Percentiles rank a stretch among this genome's conserved stretches.
Conservation (phyloP, 768 basidiomycete genomes). For the Terana coerulea region DNA sequence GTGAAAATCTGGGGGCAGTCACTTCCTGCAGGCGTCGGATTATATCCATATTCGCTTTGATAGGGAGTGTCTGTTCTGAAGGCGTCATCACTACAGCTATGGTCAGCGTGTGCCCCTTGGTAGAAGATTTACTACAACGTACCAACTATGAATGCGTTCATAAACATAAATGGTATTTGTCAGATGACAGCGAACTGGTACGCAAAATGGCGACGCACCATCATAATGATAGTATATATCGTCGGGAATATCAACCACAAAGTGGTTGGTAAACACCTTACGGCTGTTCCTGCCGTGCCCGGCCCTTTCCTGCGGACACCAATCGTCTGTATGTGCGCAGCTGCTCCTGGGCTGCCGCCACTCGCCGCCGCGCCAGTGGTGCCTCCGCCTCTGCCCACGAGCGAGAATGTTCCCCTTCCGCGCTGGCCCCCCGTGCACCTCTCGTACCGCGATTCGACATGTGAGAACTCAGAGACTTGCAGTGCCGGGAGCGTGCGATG, state of each 20-base stretch:
- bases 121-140: background rate
- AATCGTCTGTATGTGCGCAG: constrained; percentile 44
- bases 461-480: no score
- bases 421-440: background rate
- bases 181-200: no score
- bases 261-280: constrained; percentile 57
- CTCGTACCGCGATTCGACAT: no score
- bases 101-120: constrained; percentile 12
- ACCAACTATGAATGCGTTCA: background rate
- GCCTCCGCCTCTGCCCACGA: constrained; percentile 1
- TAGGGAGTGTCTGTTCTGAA: constrained; percentile 65
- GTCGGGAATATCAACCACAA: constrained; percentile 56
- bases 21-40: constrained; percentile 58
- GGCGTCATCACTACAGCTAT: constrained; percentile 52
- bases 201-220: constrained; percentile 42
- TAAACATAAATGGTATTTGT: no score
- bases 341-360: constrained; percentile 14
- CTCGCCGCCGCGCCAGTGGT: constrained; percentile 1
- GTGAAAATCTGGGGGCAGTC: constrained; percentile 66
- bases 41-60: constrained; percentile 65
- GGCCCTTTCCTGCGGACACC: constrained; percentile 69
- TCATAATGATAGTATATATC: constrained; percentile 75
- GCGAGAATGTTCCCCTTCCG: background rate
- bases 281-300: constrained; percentile 49
- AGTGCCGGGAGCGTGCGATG: no score